Evolutionary conservation across 1,284 basidiomycete genomes (phyloP), one percentile per base, ranked within the genome.

Genomic region (Ustilago curta): DNA sequence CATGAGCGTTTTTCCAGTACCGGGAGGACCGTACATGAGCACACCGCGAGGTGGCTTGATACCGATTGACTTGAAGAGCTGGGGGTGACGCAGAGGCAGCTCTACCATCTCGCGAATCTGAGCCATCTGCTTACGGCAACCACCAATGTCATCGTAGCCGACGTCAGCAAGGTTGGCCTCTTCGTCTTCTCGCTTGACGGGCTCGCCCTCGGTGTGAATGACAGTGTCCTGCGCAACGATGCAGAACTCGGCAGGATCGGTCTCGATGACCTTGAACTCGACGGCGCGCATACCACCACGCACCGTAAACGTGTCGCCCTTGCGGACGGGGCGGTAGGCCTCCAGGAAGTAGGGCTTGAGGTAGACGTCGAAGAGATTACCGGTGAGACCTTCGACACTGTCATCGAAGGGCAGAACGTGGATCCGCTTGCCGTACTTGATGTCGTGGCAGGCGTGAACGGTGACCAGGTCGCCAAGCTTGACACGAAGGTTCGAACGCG

Each of bases 271-370:
- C 87, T 99, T 99, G 90, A 99, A 99, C 87, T 99, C 97, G 47
- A 99, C 97, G 4, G 83, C 82, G 35, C 83, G 77, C 83, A 84
- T 84, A 35, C 83, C 96, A 81, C 96, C 97, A 76, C 96, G 93
- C 70, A 98, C 95, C 61, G 97, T 92, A 91, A 99, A 99, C 12
- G 96, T 97, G 86, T 99, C 97, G 58, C 96, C 95, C 88, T 94
- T 95, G 83, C 93, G 91, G 49, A 97, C 91, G 27, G 95, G 94
- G 40, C 94, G 91, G 87, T 97, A 97, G 8, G 94, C 94, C 87
- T 99, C 97, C n/a, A 99, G 90, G 91, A 99, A 99, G 87, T 99
- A 99, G 0, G 96, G 97, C 88, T 89, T 97, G 76, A 99, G 91
- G 87, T 96, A 99, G 51, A 99, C 95, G 83, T 99, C 97, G 82